Conservation (phyloP, 768 basidiomycete species). For the Collybia sp. region DNA sequence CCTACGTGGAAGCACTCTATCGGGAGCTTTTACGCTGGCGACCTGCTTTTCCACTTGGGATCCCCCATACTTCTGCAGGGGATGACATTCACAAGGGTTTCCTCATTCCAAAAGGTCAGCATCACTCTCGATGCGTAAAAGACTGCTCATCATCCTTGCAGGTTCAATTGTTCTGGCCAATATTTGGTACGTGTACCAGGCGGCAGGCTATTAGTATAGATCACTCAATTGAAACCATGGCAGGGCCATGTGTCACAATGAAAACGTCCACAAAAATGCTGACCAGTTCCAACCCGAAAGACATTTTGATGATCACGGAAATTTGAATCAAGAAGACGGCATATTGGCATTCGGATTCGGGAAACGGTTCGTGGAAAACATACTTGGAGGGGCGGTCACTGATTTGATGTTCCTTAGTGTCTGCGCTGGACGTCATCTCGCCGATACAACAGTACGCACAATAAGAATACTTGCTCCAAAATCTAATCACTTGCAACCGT, state of each 20-base stretch:
- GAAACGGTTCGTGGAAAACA: constrained; percentile 14
- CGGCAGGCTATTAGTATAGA: neutral
- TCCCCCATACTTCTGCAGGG: constrained; percentile 9
- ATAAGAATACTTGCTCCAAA: no score
- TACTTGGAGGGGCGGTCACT: no score
- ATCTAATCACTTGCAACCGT: no score
- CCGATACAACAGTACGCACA: no score
- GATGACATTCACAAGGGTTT: constrained; percentile 15
- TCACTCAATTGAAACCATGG: constrained; percentile 2
- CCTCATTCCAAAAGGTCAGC: constrained; percentile 12
- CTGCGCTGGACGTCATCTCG: no score
- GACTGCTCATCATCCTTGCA: neutral
- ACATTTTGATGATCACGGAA: constrained; percentile 31
- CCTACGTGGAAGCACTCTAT: constrained; percentile 32
- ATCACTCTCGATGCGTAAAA: neutral
- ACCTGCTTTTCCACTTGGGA: constrained; percentile 22
- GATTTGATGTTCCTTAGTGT: no score
- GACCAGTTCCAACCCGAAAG: constrained; percentile 53
- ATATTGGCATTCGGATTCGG: constrained; percentile 26
- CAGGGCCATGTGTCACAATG: constrained; percentile 47
- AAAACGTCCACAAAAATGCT: constrained; percentile 42
- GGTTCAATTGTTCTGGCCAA: constrained; percentile 16
- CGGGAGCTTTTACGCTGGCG: constrained; percentile 36
- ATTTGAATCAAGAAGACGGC: constrained; percentile 17
- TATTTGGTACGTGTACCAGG: constrained; percentile 10